Evolutionary conservation across 2,329 filamentous ascomycete genomes (phyloP), one percentile per base, ranked within the genome.

Genomic region (Alternaria novae-zelandiae): DNA sequence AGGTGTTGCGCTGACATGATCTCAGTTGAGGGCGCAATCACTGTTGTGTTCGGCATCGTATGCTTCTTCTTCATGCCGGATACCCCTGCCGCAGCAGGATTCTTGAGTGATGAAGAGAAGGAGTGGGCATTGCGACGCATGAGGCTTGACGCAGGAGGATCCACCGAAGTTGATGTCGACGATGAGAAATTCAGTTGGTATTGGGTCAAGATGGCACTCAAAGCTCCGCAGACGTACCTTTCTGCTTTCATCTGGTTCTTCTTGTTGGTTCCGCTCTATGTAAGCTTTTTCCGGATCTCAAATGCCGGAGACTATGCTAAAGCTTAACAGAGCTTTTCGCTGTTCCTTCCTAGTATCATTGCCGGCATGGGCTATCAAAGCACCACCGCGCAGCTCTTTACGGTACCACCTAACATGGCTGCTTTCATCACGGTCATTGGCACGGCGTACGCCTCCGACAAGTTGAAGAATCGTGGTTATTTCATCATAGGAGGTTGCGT

Each of bases 41-140:
- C 74, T 0, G 63, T 77, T 4, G 47, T 73, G 10, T 75, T 76
- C 3, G 86, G 85, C 6, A 70, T 84, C 5, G 71, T 77, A 3
- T 79, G 86, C 7, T 85, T 83, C 70, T 86, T 88, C 59, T 64
- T 84, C 2, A 79, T 88, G 3, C 86, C 86, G 1, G 85, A 88
- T 63, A 87, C 70, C 1, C 74, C 76, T 3, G 67, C 67, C 8
- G 70, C 71, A 9, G 81, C 83, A n/a, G 68, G 68, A 4, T 79
- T 78, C 50, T 57, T 78, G 17, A 71, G 58, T 5, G 65, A 68
- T 28, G 75, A 75, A 61, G 74, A 79, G 58, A 70, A 74, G 21
- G 60, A 63, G 15, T 73, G 65, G 47, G 71, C 72, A 9, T 54
- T 76, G 5, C 62, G 66, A 2, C 71, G 76, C n/a, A 74, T 78